phyloP scores from a whole-genome alignment of 2,329 filamentous ascomycete genomes.

The Dactylellina cionopaga region DNA sequence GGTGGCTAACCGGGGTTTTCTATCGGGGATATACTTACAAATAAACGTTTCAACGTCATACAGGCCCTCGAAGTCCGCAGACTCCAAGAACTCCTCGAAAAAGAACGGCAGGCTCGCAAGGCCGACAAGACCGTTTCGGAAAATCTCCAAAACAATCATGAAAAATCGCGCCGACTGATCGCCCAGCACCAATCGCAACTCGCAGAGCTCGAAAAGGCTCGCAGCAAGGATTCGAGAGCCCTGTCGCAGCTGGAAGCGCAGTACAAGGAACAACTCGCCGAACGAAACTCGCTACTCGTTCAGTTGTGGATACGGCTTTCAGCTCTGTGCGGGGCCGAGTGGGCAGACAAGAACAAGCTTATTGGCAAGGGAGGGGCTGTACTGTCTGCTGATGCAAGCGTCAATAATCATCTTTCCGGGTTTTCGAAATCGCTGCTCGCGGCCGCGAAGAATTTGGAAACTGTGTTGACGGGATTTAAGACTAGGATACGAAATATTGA shows the following conservation, averaged over 20 bases:
- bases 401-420: slow-evolving; percentile 83
- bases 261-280: slow-evolving; percentile 85
- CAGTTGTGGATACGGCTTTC: slow-evolving; percentile 91
- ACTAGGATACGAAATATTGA: slow-evolving; percentile 85
- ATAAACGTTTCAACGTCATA: slow-evolving; percentile 61
- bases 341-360: slow-evolving; percentile 87
- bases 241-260: slow-evolving; percentile 79
- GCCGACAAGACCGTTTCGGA: slow-evolving; percentile 90
- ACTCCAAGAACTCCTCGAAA: slow-evolving; percentile 86
- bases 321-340: slow-evolving; percentile 85
- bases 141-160: slow-evolving; percentile 84
- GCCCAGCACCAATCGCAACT: slow-evolving; percentile 86
- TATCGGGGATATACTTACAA: too few relatives aligned
- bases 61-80: slow-evolving; percentile 87
- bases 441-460: slow-evolving; percentile 87
- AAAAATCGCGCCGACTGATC: slow-evolving; percentile 85
- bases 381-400: slow-evolving; percentile 59
- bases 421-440: slow-evolving; percentile 90
- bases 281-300: slow-evolving; percentile 87
- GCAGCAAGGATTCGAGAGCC: slow-evolving; percentile 79
- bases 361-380: slow-evolving; percentile 63
- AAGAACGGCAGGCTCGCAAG: slow-evolving; percentile 84
- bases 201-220: slow-evolving; percentile 82
- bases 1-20: too few relatives aligned
- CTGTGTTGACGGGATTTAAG: slow-evolving; percentile 79